Evolutionary conservation across 768 basidiomycete species (phyloP), one percentile per base, ranked within the genome.

Genomic region (Cyclocybe cylindracea): DNA sequence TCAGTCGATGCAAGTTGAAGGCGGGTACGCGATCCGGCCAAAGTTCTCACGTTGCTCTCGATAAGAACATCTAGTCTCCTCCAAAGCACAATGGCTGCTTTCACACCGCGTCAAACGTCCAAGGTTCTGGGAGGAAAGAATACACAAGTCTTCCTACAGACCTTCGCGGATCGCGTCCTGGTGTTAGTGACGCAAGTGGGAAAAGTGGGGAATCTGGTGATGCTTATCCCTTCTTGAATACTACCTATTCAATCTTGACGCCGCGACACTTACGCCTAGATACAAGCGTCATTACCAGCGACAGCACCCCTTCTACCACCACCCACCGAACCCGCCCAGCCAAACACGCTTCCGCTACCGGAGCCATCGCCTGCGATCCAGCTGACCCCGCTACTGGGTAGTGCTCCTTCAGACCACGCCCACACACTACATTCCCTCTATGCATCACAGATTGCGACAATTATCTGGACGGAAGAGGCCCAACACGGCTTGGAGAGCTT

Each of bases 121-220:
- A 72, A 78, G 36, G 63, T 75, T 4, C 60, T 94, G 9, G 65
- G 80, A 39, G 88, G 82, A 10, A 69, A 76, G 10, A 69, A 65
- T 13, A 97, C 92, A 2, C 86, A 95, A 48, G 70, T 97, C 11
- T 58, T 94, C 40, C 65, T 95, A 6, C 93, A 97, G 61, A 73
- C 75, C 0, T 98, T 84, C 65, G 79, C 82, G 47, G 95, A 98
- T 70, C 80, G 92, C 19, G 73, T 84, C 10, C 74, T 98, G 14
- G 85, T 97, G n/a, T 75, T 97, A 18, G 78, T 98, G 47, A 94
- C 93, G 1, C 95, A 98, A 68, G 66, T 92, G 54, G 90, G 91
- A 36, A 95, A 94, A 80, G 87, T 96, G 10, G 95, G 95, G 50
- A 85, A 79, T 63, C 65, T 98, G 72, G 94, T 96, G 64, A 67